Conservation (phyloP, 306 rosid species). For the Crataegus laevigata region DNA sequence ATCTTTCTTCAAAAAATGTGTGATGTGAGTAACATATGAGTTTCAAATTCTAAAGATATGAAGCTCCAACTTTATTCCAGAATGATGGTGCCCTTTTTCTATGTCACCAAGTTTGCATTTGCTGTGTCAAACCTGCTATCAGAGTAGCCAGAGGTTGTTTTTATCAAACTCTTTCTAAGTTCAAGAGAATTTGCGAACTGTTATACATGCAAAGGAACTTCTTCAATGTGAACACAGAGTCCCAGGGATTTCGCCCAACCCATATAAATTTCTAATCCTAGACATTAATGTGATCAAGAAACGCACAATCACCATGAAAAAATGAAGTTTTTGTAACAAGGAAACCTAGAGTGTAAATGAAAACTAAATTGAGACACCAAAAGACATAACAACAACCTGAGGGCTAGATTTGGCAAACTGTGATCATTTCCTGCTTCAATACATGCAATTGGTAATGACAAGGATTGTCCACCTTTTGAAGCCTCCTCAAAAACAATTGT, state of each 20-base stretch:
- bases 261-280: neutral
- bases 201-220: neutral
- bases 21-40: neutral
- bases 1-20: neutral
- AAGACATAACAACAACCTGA: conserved; percentile 61
- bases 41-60: neutral
- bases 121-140: neutral
- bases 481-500: conserved; percentile 74
- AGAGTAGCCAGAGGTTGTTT: neutral
- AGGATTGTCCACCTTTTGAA: conserved; percentile 48
- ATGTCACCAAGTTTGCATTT: neutral
- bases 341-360: neutral
- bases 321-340: neutral
- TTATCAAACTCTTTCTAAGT: neutral
- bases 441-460: conserved; percentile 73
- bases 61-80: neutral
- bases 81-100: neutral
- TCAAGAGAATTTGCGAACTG: neutral
- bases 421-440: conserved; percentile 81
- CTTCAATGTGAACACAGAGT: neutral
- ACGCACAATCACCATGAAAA: neutral
- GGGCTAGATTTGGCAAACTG: conserved; percentile 75
- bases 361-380: conserved; percentile 9
- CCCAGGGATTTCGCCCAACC: neutral
- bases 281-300: neutral